Evolutionary conservation across 441 rosid genomes (phyloP), one percentile per base, ranked within the genome.

Genomic region (Bocquillonia castaneifolia): DNA sequence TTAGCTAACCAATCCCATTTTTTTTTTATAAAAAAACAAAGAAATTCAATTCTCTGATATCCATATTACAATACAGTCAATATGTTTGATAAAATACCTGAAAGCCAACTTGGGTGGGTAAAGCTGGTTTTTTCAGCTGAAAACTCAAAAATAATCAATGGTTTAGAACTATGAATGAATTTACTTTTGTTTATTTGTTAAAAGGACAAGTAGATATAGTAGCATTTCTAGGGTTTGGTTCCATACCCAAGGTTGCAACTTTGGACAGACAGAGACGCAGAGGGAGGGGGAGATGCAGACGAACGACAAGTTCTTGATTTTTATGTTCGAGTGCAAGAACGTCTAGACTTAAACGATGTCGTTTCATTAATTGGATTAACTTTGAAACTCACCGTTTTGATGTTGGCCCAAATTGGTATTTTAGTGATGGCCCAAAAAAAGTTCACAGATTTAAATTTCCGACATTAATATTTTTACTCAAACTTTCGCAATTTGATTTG

Each of bases 51-150:
- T 34, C 56, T 28, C 18, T 28, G n/a, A 64, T 20, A 59, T 20
- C 58, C 59, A 29, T 20, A 28, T 17, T 15, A 29, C 3, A 31
- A 15, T 26, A 17, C 68, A 63, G 15, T 9, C 9, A 7, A 61
- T 29, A 32, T 65, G 79, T 72, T 80, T 45, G 79, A 70, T 55
- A 67, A 65, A 52, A 70, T 83, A 78, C 81, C 84, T 80, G 83
- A 73, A 53, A 74, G 80, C 75, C 66, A 68, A 22, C 59, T 74
- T 20, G 57, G 32, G 45, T n/a, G 15, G 70, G 57, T 12, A 32
- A 54, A 54, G 42, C 54, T 28, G 26, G 37, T 36, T 10, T 29
- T 44, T 0, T 29, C 10, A 5, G 57, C 58, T 8, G 74, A 68
- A 74, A 71, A n/a, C 3, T 64, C 18, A 55, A 51, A 28, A 53